Evolutionary conservation across 192 early-diverging fungal genomes (phyloP), one percentile per base, ranked within the genome.

Genomic region (Spizellomyces sp.): DNA sequence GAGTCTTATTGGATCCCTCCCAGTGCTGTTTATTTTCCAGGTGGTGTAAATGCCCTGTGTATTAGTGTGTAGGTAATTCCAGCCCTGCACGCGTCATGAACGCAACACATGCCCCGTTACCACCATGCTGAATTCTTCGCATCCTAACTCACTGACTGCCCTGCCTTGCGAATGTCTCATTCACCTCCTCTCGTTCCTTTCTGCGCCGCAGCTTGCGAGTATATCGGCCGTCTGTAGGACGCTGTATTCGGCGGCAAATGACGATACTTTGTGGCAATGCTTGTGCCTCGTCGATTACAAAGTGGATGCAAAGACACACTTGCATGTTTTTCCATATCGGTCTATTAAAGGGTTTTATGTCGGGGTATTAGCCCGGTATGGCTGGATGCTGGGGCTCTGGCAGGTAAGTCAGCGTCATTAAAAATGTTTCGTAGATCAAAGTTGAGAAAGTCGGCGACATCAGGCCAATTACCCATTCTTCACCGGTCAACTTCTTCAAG

Each of bases 401-500:
- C 67, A 69, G 60, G 60, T 62, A 41, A 36, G 60, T 44, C 14
- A 15, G 17, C 19, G 15, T 41, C 60, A 21, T 41, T 62, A 0
- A 41, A 62, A 22, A 15, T 15, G 15, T 3, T 15, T 15, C 14
- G 14, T 22, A 41, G 15, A 41, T 17, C 17, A 5, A 17, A 17
- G 3, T 62, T 17, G 14, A 14, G 60, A 6, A 41, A 21, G 60
- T 14, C 36, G n/a, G 14, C 36, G 41, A 62, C 15, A 17, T 6
- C 60, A 62, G 54, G 50, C 67, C 45, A 62, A 70, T 47, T 70
- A 70, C 27, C 68, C 68, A 9, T 70, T 70, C 46, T 70, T 70
- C 46, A 62, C 42, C 43, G 68, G 68, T 22, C 42, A 48, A 45
- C 19, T 70, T 22, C 59, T 70, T 45, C 58, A 36, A 7, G 59